Percentiles rank a stretch among this genome's conserved stretches.
These are phyloP conservation scores for Macrophomina phaseolina DNA, from an alignment of 2,329 filamentous ascomycete genomes.

Conservation along the genomic window DNA sequence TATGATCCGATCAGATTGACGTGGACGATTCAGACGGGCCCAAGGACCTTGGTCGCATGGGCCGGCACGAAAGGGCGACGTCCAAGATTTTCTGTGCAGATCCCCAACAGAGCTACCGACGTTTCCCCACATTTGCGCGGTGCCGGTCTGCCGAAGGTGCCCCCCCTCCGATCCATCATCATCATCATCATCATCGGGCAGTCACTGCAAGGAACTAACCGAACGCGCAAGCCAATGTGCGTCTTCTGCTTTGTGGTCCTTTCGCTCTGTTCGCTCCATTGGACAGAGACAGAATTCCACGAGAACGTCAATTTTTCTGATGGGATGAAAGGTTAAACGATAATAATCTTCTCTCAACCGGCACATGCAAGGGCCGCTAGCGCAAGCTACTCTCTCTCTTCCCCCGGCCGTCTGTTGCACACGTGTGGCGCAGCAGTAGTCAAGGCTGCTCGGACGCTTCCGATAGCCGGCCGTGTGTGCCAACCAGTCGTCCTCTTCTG, in stretches of 20 bases:
- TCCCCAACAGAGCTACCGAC: background rate
- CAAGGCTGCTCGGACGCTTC: background rate
- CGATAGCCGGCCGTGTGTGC: background rate
- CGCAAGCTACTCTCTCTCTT: background rate
- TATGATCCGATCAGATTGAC: background rate
- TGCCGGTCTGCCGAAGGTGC: slow-evolving; percentile 7
- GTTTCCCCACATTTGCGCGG: slow-evolving; percentile 10
- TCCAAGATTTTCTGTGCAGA: background rate
- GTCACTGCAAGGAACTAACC: too few relatives aligned
- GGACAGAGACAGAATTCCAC: too few relatives aligned
- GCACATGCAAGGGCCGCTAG: background rate
- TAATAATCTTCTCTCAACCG: background rate
- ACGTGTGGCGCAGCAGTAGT: background rate
- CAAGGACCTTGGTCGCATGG: background rate
- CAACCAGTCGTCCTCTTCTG: too few relatives aligned
- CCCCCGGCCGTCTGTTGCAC: background rate
- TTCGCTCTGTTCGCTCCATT: too few relatives aligned
- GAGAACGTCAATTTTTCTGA: too few relatives aligned
- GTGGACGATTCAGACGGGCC: background rate
- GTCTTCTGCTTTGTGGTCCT: background rate
- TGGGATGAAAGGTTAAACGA: too few relatives aligned
- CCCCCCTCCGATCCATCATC: background rate
- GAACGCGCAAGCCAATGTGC: background rate
- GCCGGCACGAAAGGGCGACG: background rate
- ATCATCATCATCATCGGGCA: background rate